These are phyloP conservation scores for Chlorella sp. DNA, from an alignment of 139 green algal species.

Conservation along the genomic window DNA sequence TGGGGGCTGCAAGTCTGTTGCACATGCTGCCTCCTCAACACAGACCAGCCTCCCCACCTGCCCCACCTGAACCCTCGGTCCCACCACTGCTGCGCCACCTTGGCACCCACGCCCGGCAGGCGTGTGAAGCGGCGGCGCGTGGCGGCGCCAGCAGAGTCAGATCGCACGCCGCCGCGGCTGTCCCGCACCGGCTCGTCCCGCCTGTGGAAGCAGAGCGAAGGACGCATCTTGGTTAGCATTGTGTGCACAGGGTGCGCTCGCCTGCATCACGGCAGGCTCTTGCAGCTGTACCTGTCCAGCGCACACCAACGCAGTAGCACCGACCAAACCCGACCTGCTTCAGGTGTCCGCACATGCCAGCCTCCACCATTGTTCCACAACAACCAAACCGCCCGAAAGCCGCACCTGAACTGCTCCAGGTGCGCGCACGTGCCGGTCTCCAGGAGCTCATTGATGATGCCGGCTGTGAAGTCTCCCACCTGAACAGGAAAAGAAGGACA, in stretches of 20 bases:
- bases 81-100: slow-evolving; percentile 37
- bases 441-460: slow-evolving; percentile 1
- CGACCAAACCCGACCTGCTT: too few relatives aligned
- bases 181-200: slow-evolving; percentile 15
- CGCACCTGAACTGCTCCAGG: not conserved
- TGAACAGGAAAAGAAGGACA: too few relatives aligned
- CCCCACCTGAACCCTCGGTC: slow-evolving; percentile 38
- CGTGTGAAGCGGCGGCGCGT: slow-evolving; percentile 28
- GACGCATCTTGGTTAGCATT: too few relatives aligned
- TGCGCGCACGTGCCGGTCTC: not conserved
- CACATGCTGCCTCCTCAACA: too few relatives aligned
- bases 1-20: too few relatives aligned
- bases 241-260: too few relatives aligned
- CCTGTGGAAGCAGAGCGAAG: too few relatives aligned
- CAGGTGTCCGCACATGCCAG: too few relatives aligned
- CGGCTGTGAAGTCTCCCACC: too few relatives aligned
- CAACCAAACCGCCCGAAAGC: not conserved
- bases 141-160: slow-evolving; percentile 15
- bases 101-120: slow-evolving; percentile 39
- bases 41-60: not conserved
- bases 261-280: too few relatives aligned
- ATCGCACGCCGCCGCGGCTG: slow-evolving; percentile 22
- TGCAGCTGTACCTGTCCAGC: too few relatives aligned
- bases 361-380: not conserved
- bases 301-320: too few relatives aligned